phyloP scores from a whole-genome alignment of 306 rosid species.

The Vicia villosa region DNA sequence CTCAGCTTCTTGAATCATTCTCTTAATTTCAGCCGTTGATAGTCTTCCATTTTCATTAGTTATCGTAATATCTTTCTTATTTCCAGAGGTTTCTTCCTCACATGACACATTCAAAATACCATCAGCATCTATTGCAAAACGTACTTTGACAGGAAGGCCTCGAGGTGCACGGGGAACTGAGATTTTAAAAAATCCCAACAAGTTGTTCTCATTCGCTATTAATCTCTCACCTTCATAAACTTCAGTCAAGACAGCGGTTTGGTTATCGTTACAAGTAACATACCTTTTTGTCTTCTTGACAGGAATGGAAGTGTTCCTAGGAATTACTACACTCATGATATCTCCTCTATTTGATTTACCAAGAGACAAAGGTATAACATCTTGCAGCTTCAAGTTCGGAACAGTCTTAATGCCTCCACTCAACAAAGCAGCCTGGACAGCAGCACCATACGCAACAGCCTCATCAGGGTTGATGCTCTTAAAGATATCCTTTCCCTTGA shows the following conservation, averaged over 20 bases:
- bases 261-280: background rate
- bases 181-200: background rate
- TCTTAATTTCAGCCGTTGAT: background rate
- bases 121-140: background rate
- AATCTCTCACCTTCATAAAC: background rate
- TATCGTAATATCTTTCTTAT: background rate
- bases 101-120: background rate
- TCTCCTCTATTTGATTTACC: background rate
- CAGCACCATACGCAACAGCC: conserved; percentile 23
- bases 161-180: background rate
- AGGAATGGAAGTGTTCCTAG: background rate
- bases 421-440: conserved; percentile 9
- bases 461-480: conserved; percentile 17
- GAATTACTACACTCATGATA: background rate
- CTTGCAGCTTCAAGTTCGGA: background rate
- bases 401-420: background rate
- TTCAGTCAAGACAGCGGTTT: background rate
- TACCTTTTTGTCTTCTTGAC: background rate
- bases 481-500: background rate
- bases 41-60: background rate
- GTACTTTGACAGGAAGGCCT: background rate
- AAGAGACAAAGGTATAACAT: background rate
- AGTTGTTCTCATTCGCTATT: background rate
- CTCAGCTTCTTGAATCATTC: background rate
- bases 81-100: background rate